Base-by-base conservation (phyloP, 2,329 filamentous ascomycete species). In the Alternaria sp. region DNA sequence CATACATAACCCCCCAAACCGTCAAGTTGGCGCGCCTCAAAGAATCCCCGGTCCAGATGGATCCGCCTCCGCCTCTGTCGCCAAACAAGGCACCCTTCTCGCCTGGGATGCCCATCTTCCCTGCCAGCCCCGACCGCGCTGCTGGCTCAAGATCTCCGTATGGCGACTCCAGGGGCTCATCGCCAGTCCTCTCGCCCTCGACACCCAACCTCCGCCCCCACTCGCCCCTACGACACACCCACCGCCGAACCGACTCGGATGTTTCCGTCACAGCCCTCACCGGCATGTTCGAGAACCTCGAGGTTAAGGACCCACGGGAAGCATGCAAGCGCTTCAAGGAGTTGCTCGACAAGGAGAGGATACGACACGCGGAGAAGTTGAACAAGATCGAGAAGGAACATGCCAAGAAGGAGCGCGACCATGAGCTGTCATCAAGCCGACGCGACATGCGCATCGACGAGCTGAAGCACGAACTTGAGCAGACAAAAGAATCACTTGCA, bases 221-320 rank as follows among this genome's bases (percentile, higher is more conserved):
- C 49, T 71, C 68, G 28, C 68, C 68, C 30, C 50, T 71, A 36
- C 68, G 68, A 59, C 54, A 62, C 46, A 50, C 32, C 11, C 62
- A 65, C 30, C 59, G 73, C 19, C 72, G 80, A 30, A 80, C 75
- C 62, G 77, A 78, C 65, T 81, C 78, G 19, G 77, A 80, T 44
- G 70, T 77, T 19, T 77, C 76, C 26, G 80, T 81, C 15, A 77
- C 77, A 43, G 82, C 81, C 44, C 79, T 85, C 73, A 90, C 92
- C 66, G 89, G 87, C 73, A 90, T 91, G 78, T 92, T 93, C 79
- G 91, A 93, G 81, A 87, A 84, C 61, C 83, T 93, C 36, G 86
- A 89, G 61, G 81, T 85, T 61, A 81, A 82, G 73, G 83, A 85
- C 71, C 77, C 78, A 58, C 79, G 83, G 52, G 82, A 84, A 68